Evolutionary conservation across 2,329 filamentous ascomycete species (phyloP).

Genomic region (Phyllachora maydis): DNA sequence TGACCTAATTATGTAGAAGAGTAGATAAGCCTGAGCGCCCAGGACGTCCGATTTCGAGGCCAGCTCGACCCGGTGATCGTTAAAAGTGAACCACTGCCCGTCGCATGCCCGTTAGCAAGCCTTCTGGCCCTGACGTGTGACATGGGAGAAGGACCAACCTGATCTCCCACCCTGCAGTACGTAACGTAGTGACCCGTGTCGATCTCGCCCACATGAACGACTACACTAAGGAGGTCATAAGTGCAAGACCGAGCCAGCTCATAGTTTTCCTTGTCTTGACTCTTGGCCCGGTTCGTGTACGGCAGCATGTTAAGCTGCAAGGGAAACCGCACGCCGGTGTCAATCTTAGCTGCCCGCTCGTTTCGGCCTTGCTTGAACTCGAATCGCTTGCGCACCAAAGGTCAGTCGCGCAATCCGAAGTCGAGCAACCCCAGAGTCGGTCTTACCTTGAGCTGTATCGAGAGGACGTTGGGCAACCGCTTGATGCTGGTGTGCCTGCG

Average conservation of each 20-base stretch:
- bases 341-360: slow-evolving; percentile 64
- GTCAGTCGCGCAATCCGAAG: background rate
- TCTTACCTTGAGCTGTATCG: slow-evolving; percentile 75
- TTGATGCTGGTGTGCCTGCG: slow-evolving; percentile 72
- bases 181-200: slow-evolving; percentile 84
- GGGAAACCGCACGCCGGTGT: slow-evolving; percentile 71
- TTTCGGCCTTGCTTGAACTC: slow-evolving; percentile 53
- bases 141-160: slow-evolving; percentile 27
- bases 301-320: slow-evolving; percentile 76
- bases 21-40: slow-evolving; percentile 66
- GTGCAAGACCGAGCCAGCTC: slow-evolving; percentile 46
- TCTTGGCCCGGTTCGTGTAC: slow-evolving; percentile 52
- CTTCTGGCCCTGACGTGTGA: too few relatives aligned
- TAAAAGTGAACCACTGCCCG: slow-evolving; percentile 81
- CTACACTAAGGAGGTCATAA: slow-evolving; percentile 75
- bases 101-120: slow-evolving; percentile 2
- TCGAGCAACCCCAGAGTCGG: background rate
- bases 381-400: slow-evolving; percentile 31
- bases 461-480: slow-evolving; percentile 68
- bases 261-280: slow-evolving; percentile 26
- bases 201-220: slow-evolving; percentile 84
- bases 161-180: slow-evolving; percentile 66
- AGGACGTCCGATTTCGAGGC: slow-evolving; percentile 74
- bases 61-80: slow-evolving; percentile 79
- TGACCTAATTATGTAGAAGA: slow-evolving; percentile 65